Conservation (phyloP, 257 asterid genomes). For the Solanum lignicaule region DNA sequence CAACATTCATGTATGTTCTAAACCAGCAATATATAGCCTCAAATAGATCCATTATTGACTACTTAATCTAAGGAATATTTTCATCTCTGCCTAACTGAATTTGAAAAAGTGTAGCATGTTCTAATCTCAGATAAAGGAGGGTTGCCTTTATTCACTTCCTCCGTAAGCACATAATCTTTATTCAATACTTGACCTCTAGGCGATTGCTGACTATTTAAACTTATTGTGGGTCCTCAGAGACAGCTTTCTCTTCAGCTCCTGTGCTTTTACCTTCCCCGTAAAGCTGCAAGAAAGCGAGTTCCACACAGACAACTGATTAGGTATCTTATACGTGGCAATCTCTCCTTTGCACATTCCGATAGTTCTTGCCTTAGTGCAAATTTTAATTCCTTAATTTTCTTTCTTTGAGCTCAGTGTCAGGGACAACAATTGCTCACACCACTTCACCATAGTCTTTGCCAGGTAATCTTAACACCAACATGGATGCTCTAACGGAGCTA, state of each 20-base stretch:
- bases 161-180: not conserved
- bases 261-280: conserved; percentile 62
- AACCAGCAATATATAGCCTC: not conserved
- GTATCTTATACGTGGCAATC: conserved; percentile 85
- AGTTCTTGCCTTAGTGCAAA: conserved; percentile 68
- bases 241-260: conserved; percentile 59
- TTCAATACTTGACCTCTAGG: not conserved
- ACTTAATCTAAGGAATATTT: not conserved
- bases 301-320: conserved; percentile 62
- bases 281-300: conserved; percentile 61
- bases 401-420: conserved; percentile 43
- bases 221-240: conserved; percentile 15
- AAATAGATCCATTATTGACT: not conserved
- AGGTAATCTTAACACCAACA: conserved; percentile 87
- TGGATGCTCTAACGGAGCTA: conserved; percentile 68
- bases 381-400: conserved; percentile 44
- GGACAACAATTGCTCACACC: conserved; percentile 61
- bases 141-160: not conserved
- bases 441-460: conserved; percentile 82
- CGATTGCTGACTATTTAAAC: not conserved
- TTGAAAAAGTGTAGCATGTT: not conserved
- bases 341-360: conserved; percentile 76
- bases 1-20: not conserved
- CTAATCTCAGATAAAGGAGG: not conserved
- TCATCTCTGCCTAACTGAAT: not conserved